phyloP scores from a whole-genome alignment of 805 yeast genomes.

The Metschnikowia orientalis region DNA sequence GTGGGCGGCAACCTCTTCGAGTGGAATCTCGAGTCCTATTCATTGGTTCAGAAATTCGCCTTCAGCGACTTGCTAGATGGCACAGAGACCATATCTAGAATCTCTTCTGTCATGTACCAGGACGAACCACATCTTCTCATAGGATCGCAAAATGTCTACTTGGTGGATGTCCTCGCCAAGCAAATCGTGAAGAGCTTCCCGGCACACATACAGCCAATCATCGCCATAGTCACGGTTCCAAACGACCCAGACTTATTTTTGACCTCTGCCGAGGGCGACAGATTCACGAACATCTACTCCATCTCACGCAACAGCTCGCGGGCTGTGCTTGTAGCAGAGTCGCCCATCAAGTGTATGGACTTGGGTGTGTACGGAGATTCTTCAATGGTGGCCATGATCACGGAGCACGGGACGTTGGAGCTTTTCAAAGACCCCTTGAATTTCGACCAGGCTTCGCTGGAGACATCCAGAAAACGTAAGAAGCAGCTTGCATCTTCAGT shows the following conservation, averaged over 20 bases:
- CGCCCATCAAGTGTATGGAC: slow-evolving; percentile 49
- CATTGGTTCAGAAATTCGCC: slow-evolving; percentile 39
- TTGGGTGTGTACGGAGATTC: slow-evolving; percentile 28
- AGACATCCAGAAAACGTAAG: slow-evolving; percentile 35
- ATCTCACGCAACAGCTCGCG: slow-evolving; percentile 41
- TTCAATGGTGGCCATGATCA: slow-evolving; percentile 48
- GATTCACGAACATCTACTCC: slow-evolving; percentile 73
- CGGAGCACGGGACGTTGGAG: slow-evolving; percentile 75
- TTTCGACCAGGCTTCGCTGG: slow-evolving; percentile 21
- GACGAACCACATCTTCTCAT: slow-evolving; percentile 45
- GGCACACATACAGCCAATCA: slow-evolving; percentile 71
- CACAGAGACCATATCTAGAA: slow-evolving; percentile 30
- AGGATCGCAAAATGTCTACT: slow-evolving; percentile 63
- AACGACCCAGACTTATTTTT: slow-evolving; percentile 45
- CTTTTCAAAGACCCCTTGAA: slow-evolving; percentile 57
- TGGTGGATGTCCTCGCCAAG: slow-evolving; percentile 41
- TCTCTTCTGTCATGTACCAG: slow-evolving; percentile 26
- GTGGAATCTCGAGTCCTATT: slow-evolving; percentile 52
- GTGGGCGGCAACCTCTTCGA: slow-evolving; percentile 53
- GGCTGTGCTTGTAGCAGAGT: slow-evolving; percentile 64
- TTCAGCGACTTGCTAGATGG: slow-evolving; percentile 32
- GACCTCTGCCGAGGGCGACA: slow-evolving; percentile 73
- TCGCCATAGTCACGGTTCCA: slow-evolving; percentile 39
- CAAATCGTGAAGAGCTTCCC: slow-evolving; percentile 54
- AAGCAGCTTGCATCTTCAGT: slow-evolving; percentile 39